Conservation (phyloP, 257 asterid genomes). For the Petunia axillaris region DNA sequence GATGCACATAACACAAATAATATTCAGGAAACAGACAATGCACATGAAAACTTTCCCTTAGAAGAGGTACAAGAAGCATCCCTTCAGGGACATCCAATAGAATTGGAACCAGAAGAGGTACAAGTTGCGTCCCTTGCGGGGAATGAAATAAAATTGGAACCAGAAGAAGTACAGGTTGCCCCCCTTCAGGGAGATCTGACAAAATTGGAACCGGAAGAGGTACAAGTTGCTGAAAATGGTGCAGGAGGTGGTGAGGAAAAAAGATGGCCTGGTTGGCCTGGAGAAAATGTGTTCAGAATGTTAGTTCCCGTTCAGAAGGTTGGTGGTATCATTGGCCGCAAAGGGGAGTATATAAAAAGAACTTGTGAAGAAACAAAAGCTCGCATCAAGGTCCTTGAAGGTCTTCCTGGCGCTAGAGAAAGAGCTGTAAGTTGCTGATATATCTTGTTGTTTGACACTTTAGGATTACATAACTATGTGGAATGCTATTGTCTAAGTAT, state of each 20-base stretch:
- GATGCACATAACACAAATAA: slow-evolving; percentile 20
- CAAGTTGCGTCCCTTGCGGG: slow-evolving; percentile 28
- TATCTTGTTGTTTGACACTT: slow-evolving; percentile 14
- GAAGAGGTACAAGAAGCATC: slow-evolving; percentile 41
- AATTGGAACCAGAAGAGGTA: slow-evolving; percentile 38
- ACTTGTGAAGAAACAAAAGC: slow-evolving; percentile 74
- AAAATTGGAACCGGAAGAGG: slow-evolving; percentile 38
- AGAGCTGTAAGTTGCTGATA: slow-evolving; percentile 62
- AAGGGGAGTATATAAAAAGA: slow-evolving; percentile 72
- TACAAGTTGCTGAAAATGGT: slow-evolving; percentile 40
- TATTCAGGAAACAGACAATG: slow-evolving; percentile 37
- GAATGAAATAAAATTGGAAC: neutral
- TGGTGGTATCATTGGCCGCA: slow-evolving; percentile 79
- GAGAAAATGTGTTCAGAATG: slow-evolving; percentile 74
- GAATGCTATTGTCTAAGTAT: slow-evolving; percentile 13
- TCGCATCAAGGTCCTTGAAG: slow-evolving; percentile 76
- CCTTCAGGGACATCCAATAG: neutral
- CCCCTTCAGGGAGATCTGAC: neutral
- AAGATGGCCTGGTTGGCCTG: slow-evolving; percentile 91
- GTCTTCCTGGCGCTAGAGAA: slow-evolving; percentile 70
- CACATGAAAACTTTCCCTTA: slow-evolving; percentile 36
- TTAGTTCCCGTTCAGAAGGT: slow-evolving; percentile 71
- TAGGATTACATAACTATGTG: slow-evolving; percentile 9
- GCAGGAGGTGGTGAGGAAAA: slow-evolving; percentile 54
- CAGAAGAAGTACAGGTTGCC: slow-evolving; percentile 43